These are phyloP conservation scores for Phytophthora ramorum DNA, from an alignment of 352 stramenopile genomes.

Conservation along the genomic window DNA sequence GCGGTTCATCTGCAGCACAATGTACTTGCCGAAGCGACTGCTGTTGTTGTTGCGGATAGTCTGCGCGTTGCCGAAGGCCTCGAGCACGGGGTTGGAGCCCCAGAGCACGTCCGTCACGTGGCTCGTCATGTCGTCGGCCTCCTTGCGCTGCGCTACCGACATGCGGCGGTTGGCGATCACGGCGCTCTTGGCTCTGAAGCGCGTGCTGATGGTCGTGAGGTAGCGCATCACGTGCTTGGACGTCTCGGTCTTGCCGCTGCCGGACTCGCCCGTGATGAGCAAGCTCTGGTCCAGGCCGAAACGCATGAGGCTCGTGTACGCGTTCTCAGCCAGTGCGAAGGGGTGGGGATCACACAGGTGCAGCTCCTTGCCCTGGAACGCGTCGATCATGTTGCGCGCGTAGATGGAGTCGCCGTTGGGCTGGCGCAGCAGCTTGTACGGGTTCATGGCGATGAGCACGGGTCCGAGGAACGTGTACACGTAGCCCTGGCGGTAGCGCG, in stretches of 20 bases:
- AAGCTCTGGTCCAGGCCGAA: constrained; percentile 86
- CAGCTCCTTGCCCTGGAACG: constrained; percentile 84
- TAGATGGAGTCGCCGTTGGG: constrained; percentile 81
- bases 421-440: constrained; percentile 86
- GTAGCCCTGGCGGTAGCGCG: constrained; percentile 81
- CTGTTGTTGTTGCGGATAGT: constrained; percentile 91
- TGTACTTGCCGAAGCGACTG: constrained; percentile 90
- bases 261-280: constrained; percentile 87
- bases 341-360: constrained; percentile 85
- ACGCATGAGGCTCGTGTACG: constrained; percentile 92
- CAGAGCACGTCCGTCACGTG: constrained; percentile 81
- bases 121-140: constrained; percentile 71
- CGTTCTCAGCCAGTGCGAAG: constrained; percentile 86
- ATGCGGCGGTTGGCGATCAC: constrained; percentile 82
- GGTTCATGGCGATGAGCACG: constrained; percentile 92
- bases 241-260: constrained; percentile 95
- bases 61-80: constrained; percentile 88
- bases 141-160: constrained; percentile 78
- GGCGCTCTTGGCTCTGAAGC: constrained; percentile 66
- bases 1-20: constrained; percentile 87
- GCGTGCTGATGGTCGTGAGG: constrained; percentile 88
- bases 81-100: constrained; percentile 84
- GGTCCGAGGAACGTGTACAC: constrained; percentile 93
- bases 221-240: constrained; percentile 97
- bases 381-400: constrained; percentile 74